A percentile compares a stretch with the other conserved stretches of the same genome.
Evolutionary conservation across 139 green algal species (phyloP).

Genomic region (Chlamydomonas schloesseri): DNA sequence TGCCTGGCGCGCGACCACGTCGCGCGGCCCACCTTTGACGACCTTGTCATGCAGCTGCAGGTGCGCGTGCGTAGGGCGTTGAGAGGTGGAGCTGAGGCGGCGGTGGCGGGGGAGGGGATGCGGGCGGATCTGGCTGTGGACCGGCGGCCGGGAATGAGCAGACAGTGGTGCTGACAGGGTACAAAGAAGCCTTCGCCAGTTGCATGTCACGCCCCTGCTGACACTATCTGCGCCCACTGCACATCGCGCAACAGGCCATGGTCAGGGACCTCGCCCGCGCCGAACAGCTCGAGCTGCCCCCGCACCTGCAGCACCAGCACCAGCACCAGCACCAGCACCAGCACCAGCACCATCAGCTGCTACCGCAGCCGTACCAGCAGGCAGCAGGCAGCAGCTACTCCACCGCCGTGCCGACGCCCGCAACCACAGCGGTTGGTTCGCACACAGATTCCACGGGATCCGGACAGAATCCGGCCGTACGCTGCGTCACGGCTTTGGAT

Average conservation of each 20-base stretch:
- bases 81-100: no score
- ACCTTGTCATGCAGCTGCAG: slow-evolving; percentile 7
- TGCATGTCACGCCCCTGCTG: no score
- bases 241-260: not conserved
- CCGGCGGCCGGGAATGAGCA: no score
- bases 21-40: not conserved
- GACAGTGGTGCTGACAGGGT: not conserved
- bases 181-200: not conserved
- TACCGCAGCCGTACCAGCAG: no score
- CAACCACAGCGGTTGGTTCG: not conserved
- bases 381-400: not conserved
- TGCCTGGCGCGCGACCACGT: slow-evolving; percentile 1
- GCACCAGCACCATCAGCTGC: not conserved
- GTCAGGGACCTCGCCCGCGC: not conserved
- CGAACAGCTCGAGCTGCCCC: not conserved
- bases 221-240: not conserved
- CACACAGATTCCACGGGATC: not conserved
- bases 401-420: no score
- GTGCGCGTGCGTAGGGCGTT: not conserved
- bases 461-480: not conserved
- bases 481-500: not conserved
- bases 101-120: no score
- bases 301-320: not conserved
- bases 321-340: not conserved
- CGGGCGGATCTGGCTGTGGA: no score